Evolutionary conservation across 2,329 filamentous ascomycete genomes (phyloP), one percentile per base, ranked within the genome.

Genomic region (Chrysosporium keratinophilum): DNA sequence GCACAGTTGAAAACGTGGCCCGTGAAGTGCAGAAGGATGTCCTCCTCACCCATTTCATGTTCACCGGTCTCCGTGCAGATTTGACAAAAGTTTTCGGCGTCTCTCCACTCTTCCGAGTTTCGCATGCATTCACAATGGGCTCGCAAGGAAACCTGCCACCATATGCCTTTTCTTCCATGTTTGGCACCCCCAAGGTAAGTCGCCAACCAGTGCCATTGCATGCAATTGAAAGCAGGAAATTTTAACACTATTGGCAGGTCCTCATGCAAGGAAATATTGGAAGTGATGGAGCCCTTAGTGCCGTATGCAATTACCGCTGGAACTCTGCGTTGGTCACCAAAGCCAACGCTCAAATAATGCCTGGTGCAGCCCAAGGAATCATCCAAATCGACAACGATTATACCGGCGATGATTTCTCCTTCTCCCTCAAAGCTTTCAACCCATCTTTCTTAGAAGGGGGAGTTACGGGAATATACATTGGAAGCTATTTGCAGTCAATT

Each of bases 181-280:
- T 93, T 70, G 93, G 93, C 63, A 95, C 87, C 61, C 86, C 85
- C 72, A 91, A 88, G 79, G 91, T 96, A 73, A 63, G 80, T 76
- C 54, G 23, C 28, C 23, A n/a, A 12, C 11, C 17, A 4, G 11
- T 7, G 7, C 11, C 3, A 14, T n/a, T 47, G 14, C 37, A 51
- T 28, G 35, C 19, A 47, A 48, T 35, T 39, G 17, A 28, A 19
- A 28, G n/a, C 31, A 34, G 37, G 14, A 44, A 14, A 35, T n/a
- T 20, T 23, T 52, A 12, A 54, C 31, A 15, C 33, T 20, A 12
- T 23, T 20, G 11, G 56, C 62, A 97, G 91, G 80, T 95, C 56
- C 96, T 98, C 71, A 83, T 93, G 72, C 93, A 98, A 81, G 93
- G 87, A 62, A 95, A 88, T 69, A 74, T 97, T 69, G 91, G 97